phyloP scores from a whole-genome alignment of 495 filamentous ascomycete species.

The Hypoxylon lienhwacheense region DNA sequence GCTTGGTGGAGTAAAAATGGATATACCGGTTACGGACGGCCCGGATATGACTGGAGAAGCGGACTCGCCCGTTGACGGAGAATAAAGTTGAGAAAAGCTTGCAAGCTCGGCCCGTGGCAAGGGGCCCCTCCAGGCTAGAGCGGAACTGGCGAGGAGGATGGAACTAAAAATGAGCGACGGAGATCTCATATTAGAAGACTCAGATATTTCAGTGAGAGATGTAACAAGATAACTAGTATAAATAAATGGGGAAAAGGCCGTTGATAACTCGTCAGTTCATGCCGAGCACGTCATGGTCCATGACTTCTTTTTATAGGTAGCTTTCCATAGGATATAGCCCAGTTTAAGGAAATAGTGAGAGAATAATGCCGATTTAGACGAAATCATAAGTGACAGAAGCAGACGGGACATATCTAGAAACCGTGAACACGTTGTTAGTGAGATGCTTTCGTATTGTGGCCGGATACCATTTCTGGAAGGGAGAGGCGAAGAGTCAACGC shows the following conservation, averaged over 20 bases:
- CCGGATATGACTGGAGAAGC: neutral
- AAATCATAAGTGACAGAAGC: neutral
- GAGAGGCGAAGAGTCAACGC: conserved; percentile 17
- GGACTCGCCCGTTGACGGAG: neutral
- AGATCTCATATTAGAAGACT: conserved; percentile 15
- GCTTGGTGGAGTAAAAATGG: conserved; percentile 9
- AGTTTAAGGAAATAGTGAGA: neutral
- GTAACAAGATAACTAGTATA: too few species aligned
- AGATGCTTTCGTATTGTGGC: conserved; percentile 18
- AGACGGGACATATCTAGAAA: neutral
- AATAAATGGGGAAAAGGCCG: too few species aligned
- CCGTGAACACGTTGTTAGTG: conserved; percentile 17
- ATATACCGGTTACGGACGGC: neutral
- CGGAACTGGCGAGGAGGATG: conserved; percentile 17
- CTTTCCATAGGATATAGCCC: neutral
- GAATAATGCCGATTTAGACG: neutral
- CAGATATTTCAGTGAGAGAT: too few species aligned
- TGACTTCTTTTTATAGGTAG: conserved; percentile 17
- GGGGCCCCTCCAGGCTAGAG: conserved; percentile 14
- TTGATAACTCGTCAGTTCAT: neutral
- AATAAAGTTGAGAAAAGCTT: neutral
- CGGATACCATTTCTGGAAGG: conserved; percentile 19
- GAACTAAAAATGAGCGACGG: conserved; percentile 2
- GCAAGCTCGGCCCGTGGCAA: conserved; percentile 9
- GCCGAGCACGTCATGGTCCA: conserved; percentile 1